Conservation (phyloP, 345 rosid genomes). For the Dipteronia sinensis region DNA sequence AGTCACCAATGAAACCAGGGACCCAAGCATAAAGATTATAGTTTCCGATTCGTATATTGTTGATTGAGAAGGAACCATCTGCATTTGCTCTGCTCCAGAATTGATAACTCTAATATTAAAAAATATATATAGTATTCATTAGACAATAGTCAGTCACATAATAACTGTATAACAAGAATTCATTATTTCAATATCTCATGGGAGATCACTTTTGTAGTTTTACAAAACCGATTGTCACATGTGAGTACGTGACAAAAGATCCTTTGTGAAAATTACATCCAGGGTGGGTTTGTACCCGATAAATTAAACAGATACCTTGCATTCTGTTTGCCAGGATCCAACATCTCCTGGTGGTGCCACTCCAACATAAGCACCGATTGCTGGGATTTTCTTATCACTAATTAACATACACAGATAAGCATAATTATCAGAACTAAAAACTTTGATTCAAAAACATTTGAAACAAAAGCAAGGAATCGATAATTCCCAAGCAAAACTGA, state of each 20-base stretch:
- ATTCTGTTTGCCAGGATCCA: conserved; percentile 93
- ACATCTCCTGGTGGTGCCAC: conserved; percentile 78
- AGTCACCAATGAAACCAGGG: conserved; percentile 80
- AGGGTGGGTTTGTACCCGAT: too few relatives aligned
- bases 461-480: too few relatives aligned
- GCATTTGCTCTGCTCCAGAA: conserved; percentile 73
- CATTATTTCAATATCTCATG: too few relatives aligned
- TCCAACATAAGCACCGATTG: conserved; percentile 75
- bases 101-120: conserved; percentile 50
- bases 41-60: conserved; percentile 46
- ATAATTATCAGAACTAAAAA: too few relatives aligned
- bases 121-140: not conserved
- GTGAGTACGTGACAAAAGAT: too few relatives aligned
- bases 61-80: conserved; percentile 59
- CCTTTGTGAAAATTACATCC: too few relatives aligned
- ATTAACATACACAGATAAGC: conserved; percentile 29
- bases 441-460: not conserved
- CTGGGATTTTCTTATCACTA: conserved; percentile 37
- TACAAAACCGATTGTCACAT: too few relatives aligned
- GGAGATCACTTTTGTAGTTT: too few relatives aligned
- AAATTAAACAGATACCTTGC: conserved; percentile 46
- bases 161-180: not conserved
- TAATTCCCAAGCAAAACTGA: too few relatives aligned
- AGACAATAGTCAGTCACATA: not conserved
- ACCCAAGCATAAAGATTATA: conserved; percentile 71